phyloP scores from a whole-genome alignment of 177 flowering plant genomes.

The Vitis hybrid region DNA sequence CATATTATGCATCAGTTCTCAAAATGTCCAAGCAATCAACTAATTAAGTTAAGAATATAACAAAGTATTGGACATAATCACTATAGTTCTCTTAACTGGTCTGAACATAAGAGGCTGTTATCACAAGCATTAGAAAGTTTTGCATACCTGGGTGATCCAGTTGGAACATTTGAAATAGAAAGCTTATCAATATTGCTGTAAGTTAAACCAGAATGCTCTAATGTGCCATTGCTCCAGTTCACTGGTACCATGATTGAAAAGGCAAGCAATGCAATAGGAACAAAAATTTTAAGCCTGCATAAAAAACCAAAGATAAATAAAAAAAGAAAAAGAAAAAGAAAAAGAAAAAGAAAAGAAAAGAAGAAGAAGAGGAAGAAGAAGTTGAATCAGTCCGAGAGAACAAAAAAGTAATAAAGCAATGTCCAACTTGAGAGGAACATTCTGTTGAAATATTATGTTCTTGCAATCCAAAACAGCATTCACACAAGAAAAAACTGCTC shows the following conservation, averaged over 20 bases:
- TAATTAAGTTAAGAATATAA: no score
- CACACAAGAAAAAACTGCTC: background rate
- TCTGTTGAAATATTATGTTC: background rate
- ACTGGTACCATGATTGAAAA: constrained; percentile 74
- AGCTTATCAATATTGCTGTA: constrained; percentile 77
- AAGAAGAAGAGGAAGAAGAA: background rate
- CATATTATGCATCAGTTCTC: no score
- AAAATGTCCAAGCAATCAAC: no score
- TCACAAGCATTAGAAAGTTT: background rate
- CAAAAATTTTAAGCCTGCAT: constrained; percentile 79
- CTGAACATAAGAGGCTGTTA: no score
- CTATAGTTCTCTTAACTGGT: no score
- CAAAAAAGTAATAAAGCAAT: background rate
- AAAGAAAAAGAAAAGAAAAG: background rate
- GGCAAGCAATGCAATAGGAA: constrained; percentile 66
- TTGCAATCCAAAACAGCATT: no score
- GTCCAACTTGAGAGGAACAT: background rate
- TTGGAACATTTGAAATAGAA: constrained; percentile 82
- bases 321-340: background rate
- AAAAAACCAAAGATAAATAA: background rate
- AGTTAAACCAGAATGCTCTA: constrained; percentile 43
- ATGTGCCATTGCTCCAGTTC: constrained; percentile 73
- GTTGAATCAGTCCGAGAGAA: constrained; percentile 3
- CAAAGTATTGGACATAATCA: no score
- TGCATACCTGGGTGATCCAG: constrained; percentile 61